Evolutionary conservation across 2,329 filamentous ascomycete species (phyloP).

Genomic region (Ilyonectria mors-panacis): DNA sequence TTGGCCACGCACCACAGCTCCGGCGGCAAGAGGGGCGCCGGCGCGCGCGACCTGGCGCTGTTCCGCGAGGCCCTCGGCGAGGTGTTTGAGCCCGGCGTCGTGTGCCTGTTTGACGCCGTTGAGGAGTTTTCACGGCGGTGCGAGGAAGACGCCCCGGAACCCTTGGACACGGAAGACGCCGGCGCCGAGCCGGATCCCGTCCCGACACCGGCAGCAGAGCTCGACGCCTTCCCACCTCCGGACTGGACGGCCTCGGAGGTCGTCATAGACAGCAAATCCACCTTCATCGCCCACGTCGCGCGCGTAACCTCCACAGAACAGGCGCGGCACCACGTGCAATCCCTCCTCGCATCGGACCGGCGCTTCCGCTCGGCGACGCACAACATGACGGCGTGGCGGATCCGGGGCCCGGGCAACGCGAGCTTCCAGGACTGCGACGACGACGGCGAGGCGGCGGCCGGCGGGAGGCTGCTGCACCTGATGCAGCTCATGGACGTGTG

Average conservation of each 20-base stretch:
- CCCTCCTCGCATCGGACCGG: conserved; percentile 86
- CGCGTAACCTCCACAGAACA: conserved; percentile 78
- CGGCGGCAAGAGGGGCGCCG: conserved; percentile 80
- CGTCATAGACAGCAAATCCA: conserved; percentile 86
- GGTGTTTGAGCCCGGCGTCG: conserved; percentile 80
- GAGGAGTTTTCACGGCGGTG: conserved; percentile 75
- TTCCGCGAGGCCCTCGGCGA: conserved; percentile 76
- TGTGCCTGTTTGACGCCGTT: conserved; percentile 93
- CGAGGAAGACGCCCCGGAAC: conserved; percentile 51
- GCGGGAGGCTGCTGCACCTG: conserved; percentile 85
- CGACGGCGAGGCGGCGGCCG: conserved; percentile 94
- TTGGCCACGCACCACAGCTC: conserved; percentile 86
- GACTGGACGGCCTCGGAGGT: conserved; percentile 82
- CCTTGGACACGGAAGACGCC: conserved; percentile 43
- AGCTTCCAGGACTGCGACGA: conserved; percentile 93
- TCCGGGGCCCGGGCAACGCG: conserved; percentile 70
- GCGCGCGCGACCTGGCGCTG: conserved; percentile 77
- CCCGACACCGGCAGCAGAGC: conserved; percentile 45
- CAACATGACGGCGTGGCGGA: conserved; percentile 96
- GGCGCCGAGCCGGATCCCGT: conserved; percentile 32
- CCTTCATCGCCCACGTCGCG: conserved; percentile 86
- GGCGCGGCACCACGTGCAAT: conserved; percentile 78
- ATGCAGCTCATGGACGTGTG: conserved; percentile 97
- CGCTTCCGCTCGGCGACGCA: conserved; percentile 90
- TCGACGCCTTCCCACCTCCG: conserved; percentile 42